Percentiles rank a stretch among this genome's conserved stretches.
Evolutionary conservation across 2,329 filamentous ascomycete species (phyloP).

Genomic region (Ascomycota sp.): DNA sequence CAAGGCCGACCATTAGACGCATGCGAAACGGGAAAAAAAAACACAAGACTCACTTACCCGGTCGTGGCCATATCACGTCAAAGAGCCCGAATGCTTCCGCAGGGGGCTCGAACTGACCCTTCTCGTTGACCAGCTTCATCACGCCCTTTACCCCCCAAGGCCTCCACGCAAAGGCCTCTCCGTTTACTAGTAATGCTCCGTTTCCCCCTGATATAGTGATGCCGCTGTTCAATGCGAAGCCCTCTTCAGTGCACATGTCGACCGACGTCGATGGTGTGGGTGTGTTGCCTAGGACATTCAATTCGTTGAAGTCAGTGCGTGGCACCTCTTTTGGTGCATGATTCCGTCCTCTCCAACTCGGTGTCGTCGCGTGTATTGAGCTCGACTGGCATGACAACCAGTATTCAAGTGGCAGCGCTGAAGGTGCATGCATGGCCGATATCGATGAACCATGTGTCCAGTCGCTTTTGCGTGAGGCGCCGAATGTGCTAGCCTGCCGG

Average conservation of each 20-base stretch:
- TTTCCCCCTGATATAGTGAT: conserved; percentile 43
- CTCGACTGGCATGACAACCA: background rate
- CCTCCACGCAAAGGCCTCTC: conserved; percentile 73
- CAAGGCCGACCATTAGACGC: background rate
- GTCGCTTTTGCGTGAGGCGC: too few species aligned
- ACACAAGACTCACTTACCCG: conserved; percentile 33
- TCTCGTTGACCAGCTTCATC: conserved; percentile 41
- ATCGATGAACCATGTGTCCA: too few species aligned
- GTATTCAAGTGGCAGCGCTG: too few species aligned
- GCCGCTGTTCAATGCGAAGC: conserved; percentile 72
- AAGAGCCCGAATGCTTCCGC: conserved; percentile 52
- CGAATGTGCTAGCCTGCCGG: too few species aligned
- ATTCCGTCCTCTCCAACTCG: conserved; percentile 3
- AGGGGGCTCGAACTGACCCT: conserved; percentile 61
- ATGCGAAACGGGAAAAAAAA: background rate
- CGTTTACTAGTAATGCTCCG: conserved; percentile 59
- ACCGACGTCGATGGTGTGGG: conserved; percentile 62
- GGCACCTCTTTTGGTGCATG: conserved; percentile 12
- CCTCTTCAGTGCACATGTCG: conserved; percentile 59
- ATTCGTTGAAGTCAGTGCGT: conserved; percentile 41
- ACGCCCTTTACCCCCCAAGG: conserved; percentile 42
- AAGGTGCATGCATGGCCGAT: too few species aligned
- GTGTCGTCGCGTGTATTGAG: conserved; percentile 3
- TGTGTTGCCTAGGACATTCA: conserved; percentile 59
- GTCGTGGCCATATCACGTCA: conserved; percentile 64